Conservation (phyloP, 768 basidiomycete species). For the Pleurotus sapidus region DNA sequence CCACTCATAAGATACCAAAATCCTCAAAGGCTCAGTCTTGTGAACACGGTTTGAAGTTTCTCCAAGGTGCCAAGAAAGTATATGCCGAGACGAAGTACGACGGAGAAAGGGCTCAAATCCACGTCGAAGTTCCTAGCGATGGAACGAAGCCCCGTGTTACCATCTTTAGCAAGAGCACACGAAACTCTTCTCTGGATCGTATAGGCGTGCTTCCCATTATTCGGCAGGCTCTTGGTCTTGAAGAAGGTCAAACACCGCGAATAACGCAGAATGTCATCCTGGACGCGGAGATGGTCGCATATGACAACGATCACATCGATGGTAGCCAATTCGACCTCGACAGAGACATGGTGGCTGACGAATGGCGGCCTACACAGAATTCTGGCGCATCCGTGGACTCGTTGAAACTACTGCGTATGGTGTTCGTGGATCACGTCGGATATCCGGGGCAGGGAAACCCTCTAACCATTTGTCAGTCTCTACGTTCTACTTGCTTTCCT, state of each 20-base stretch:
- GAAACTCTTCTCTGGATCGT: conserved; percentile 81
- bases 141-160: conserved; percentile 45
- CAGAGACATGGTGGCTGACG: background rate
- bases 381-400: conserved; percentile 68
- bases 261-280: conserved; percentile 44
- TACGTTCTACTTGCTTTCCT: conserved; percentile 6
- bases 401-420: conserved; percentile 58
- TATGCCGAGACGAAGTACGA: conserved; percentile 96
- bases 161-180: conserved; percentile 86
- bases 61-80: conserved; percentile 41
- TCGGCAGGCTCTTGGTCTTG: conserved; percentile 52
- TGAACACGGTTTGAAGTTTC: conserved; percentile 47
- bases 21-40: conserved; percentile 71
- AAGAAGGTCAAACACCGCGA: conserved; percentile 10
- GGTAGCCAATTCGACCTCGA: conserved; percentile 42
- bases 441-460: conserved; percentile 13
- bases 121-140: conserved; percentile 51
- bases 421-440: conserved; percentile 32
- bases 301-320: conserved; percentile 65
- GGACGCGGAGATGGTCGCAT: conserved; percentile 93
- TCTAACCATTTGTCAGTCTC: conserved; percentile 9
- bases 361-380: conserved; percentile 45
- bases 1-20: conserved; percentile 66
- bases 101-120: conserved; percentile 93
- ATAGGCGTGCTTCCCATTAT: conserved; percentile 62